Conservation (phyloP, 139 green algal species). For the Tetraselmis striata region DNA sequence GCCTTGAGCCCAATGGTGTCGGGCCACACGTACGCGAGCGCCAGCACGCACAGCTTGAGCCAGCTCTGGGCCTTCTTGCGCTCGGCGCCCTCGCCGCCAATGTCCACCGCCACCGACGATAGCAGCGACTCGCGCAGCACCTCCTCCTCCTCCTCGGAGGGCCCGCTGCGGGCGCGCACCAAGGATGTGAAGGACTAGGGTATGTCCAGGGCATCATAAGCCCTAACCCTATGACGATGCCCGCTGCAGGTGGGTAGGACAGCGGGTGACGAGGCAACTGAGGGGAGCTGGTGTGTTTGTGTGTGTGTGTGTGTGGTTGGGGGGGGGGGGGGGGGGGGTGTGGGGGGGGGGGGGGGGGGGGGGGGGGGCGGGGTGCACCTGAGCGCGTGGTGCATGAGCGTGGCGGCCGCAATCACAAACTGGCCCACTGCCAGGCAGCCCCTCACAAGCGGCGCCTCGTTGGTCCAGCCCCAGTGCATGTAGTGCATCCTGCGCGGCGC, state of each 20-base stretch:
- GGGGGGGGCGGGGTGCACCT: background rate
- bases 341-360: too few relatives aligned
- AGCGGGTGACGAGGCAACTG: too few relatives aligned
- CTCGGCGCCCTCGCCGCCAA: background rate
- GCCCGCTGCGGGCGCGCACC: background rate
- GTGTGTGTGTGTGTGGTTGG: too few relatives aligned
- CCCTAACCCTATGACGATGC: background rate
- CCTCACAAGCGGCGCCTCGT: background rate
- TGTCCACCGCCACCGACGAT: slow-evolving; percentile 4
- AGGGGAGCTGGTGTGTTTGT: too few relatives aligned
- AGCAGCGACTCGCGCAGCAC: slow-evolving; percentile 24
- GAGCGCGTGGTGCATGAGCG: background rate
- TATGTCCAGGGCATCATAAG: background rate
- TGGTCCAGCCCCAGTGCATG: background rate
- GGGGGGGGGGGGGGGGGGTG: too few relatives aligned
- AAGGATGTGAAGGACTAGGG: background rate
- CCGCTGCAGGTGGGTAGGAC: background rate
- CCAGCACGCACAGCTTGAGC: slow-evolving; percentile 26
- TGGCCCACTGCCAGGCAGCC: background rate
- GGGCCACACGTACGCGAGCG: slow-evolving; percentile 51
- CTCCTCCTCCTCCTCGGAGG: slow-evolving; percentile 15
- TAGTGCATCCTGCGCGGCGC: background rate
- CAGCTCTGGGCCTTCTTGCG: slow-evolving; percentile 21
- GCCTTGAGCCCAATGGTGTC: slow-evolving; percentile 22
- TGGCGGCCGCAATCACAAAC: background rate